These are phyloP conservation scores for Melastoma malabathricum DNA, from an alignment of 345 rosid genomes.

Conservation along the genomic window DNA sequence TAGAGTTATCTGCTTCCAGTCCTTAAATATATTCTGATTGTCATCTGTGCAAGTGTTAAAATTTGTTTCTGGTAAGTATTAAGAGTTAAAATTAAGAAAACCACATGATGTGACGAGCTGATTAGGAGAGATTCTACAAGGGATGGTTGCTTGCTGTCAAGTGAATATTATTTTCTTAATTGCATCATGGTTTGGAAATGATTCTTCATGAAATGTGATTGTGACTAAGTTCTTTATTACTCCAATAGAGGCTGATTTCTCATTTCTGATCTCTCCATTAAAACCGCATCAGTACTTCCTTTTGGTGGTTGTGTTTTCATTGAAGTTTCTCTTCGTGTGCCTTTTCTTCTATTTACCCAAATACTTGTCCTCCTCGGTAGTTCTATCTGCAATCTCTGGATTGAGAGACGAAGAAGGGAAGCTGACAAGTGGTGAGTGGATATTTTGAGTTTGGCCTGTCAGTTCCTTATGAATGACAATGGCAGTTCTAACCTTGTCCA, in stretches of 20 bases:
- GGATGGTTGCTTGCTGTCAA: too few species aligned
- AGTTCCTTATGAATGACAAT: background rate
- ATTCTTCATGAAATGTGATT: too few species aligned
- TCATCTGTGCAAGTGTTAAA: background rate
- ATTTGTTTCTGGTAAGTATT: too few species aligned
- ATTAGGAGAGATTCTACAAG: too few species aligned
- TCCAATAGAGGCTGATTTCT: too few species aligned
- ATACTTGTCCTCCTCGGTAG: slow-evolving; percentile 29
- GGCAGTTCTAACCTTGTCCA: background rate
- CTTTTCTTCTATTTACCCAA: background rate
- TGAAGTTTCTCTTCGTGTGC: background rate
- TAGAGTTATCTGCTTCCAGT: background rate
- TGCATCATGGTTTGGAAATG: too few species aligned
- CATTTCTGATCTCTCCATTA: too few species aligned
- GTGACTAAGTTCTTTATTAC: too few species aligned
- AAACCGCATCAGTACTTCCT: too few species aligned
- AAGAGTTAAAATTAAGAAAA: too few species aligned
- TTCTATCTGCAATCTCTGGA: slow-evolving; percentile 77
- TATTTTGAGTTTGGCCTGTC: background rate
- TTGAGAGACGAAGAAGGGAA: slow-evolving; percentile 38
- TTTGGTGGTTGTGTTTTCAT: background rate
- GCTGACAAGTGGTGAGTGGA: slow-evolving; percentile 38
- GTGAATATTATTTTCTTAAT: too few species aligned
- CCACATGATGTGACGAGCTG: too few species aligned
- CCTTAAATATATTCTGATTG: background rate